These are phyloP conservation scores for Rhizoclosmatium globosum DNA, from an alignment of 192 early-diverging fungal species.

Conservation along the genomic window DNA sequence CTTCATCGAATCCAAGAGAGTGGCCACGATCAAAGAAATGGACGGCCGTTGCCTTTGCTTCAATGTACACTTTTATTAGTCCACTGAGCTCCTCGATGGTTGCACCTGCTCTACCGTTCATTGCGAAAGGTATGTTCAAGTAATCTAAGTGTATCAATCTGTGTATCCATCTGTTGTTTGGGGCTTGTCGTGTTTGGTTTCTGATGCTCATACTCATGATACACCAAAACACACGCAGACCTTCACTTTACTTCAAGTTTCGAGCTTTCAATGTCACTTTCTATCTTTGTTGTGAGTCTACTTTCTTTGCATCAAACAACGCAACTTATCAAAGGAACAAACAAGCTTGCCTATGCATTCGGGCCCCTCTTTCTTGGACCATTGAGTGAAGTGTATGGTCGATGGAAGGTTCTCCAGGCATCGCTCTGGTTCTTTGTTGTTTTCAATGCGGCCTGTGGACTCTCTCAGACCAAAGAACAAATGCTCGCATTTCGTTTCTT, in stretches of 20 bases:
- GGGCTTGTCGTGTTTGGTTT: too few species aligned
- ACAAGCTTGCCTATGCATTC: slow-evolving; percentile 51
- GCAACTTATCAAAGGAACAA: too few species aligned
- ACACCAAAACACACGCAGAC: slow-evolving; percentile 23
- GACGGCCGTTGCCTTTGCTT: slow-evolving; percentile 51
- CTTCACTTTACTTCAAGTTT: slow-evolving; percentile 45
- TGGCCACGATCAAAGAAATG: slow-evolving; percentile 23
- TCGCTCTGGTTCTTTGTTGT: slow-evolving; percentile 53
- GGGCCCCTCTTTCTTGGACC: slow-evolving; percentile 63
- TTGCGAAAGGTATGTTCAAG: slow-evolving; percentile 25
- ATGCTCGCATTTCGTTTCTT: slow-evolving; percentile 57
- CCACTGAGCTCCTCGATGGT: slow-evolving; percentile 60
- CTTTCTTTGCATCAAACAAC: too few species aligned
- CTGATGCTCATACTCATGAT: too few species aligned
- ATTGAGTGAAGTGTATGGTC: slow-evolving; percentile 58
- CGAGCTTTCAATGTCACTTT: slow-evolving; percentile 53
- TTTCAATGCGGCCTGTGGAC: slow-evolving; percentile 58
- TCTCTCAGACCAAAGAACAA: slow-evolving; percentile 45
- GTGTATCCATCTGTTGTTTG: too few species aligned
- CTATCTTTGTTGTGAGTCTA: slow-evolving; percentile 40
- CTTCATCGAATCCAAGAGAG: slow-evolving; percentile 5
- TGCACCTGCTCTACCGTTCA: slow-evolving; percentile 49
- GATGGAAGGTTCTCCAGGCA: slow-evolving; percentile 51
- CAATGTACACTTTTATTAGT: slow-evolving; percentile 53
- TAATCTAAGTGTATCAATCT: too few species aligned